Conservation (phyloP, 2,329 filamentous ascomycete genomes). For the Colletotrichum tamarilloi region DNA sequence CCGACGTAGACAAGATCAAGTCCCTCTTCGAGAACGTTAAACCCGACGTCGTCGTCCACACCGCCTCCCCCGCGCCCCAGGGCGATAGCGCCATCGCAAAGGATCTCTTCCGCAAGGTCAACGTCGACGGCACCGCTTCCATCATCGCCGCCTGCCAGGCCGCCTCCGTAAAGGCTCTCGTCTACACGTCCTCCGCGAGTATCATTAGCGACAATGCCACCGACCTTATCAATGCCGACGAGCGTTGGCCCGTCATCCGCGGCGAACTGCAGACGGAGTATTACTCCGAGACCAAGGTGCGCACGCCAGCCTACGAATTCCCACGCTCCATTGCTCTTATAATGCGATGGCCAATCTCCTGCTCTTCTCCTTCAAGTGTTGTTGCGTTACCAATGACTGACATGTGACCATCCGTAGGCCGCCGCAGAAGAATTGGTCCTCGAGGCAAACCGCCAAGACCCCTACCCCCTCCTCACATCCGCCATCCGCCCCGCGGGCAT, state of each 20-base stretch:
- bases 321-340: background rate
- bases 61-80: slow-evolving; percentile 77
- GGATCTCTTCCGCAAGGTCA: slow-evolving; percentile 81
- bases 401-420: slow-evolving; percentile 57
- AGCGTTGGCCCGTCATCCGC: slow-evolving; percentile 81
- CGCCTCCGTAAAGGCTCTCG: slow-evolving; percentile 80
- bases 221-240: slow-evolving; percentile 87
- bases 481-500: slow-evolving; percentile 89
- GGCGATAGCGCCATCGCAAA: slow-evolving; percentile 62
- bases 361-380: background rate
- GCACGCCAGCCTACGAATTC: background rate
- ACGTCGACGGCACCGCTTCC: slow-evolving; percentile 85
- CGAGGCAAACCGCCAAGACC: slow-evolving; percentile 72
- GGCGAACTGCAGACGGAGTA: slow-evolving; percentile 79
- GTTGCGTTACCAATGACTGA: background rate
- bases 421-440: slow-evolving; percentile 86
- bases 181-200: slow-evolving; percentile 92
- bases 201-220: slow-evolving; percentile 84
- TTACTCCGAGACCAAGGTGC: slow-evolving; percentile 91
- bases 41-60: slow-evolving; percentile 91
- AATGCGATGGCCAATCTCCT: background rate
- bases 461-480: slow-evolving; percentile 74
- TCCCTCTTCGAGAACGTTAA: slow-evolving; percentile 72
- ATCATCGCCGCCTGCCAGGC: slow-evolving; percentile 79
- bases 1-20: slow-evolving; percentile 69